Conservation (phyloP, 2,329 filamentous ascomycete species). For the Xylogone sp. region DNA sequence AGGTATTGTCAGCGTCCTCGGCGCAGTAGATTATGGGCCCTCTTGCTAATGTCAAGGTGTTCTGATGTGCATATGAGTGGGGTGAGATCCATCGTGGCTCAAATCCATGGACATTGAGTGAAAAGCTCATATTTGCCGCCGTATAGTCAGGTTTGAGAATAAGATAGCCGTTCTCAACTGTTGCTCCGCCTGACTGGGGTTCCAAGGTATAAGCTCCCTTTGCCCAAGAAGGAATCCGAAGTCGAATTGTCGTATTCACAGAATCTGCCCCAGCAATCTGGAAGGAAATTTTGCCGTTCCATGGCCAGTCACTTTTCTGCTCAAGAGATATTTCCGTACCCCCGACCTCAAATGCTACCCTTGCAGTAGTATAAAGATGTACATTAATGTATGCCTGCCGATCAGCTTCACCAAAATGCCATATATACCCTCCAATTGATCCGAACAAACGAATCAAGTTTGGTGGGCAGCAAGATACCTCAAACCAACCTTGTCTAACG, state of each 20-base stretch:
- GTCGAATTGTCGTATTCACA: slow-evolving; percentile 36
- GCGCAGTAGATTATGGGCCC: slow-evolving; percentile 59
- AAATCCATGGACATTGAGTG: slow-evolving; percentile 39
- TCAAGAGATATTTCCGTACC: slow-evolving; percentile 35
- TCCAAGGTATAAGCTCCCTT: slow-evolving; percentile 13
- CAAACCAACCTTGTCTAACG: too few relatives aligned
- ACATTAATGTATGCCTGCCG: slow-evolving; percentile 42
- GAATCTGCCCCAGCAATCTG: slow-evolving; percentile 29
- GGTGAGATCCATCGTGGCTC: slow-evolving; percentile 45
- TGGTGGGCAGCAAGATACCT: slow-evolving; percentile 56
- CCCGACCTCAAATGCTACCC: slow-evolving; percentile 34
- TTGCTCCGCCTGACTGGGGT: too few relatives aligned
- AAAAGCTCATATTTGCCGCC: too few relatives aligned
- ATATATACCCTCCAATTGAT: slow-evolving; percentile 53
- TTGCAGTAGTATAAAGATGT: slow-evolving; percentile 52
- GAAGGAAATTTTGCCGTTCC: slow-evolving; percentile 49
- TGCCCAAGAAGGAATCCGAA: slow-evolving; percentile 55
- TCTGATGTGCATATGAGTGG: slow-evolving; percentile 53
- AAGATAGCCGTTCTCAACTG: slow-evolving; percentile 48
- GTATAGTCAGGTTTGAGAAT: slow-evolving; percentile 38
- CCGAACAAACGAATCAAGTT: slow-evolving; percentile 54
- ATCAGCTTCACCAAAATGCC: slow-evolving; percentile 34
- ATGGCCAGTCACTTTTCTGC: slow-evolving; percentile 54
- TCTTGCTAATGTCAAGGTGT: slow-evolving; percentile 48
- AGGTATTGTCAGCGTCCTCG: slow-evolving; percentile 54